phyloP scores from a whole-genome alignment of 2,329 filamentous ascomycete species.

The Fusarium sp. region DNA sequence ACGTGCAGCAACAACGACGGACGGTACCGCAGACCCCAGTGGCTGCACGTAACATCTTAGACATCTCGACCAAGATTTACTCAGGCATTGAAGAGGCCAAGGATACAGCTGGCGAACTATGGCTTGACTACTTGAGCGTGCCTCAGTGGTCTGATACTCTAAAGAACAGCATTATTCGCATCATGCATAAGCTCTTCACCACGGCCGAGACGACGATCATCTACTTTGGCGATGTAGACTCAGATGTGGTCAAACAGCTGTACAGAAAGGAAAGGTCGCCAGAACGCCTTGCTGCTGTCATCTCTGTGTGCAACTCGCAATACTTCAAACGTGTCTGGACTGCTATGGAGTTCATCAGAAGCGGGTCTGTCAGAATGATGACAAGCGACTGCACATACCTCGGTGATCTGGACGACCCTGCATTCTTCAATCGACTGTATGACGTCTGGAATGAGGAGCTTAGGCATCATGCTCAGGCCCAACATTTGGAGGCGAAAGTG shows the following conservation, averaged over 20 bases:
- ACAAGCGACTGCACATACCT: neutral
- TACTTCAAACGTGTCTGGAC: neutral
- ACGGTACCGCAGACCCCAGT: neutral
- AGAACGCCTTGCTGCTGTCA: neutral
- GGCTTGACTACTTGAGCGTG: neutral
- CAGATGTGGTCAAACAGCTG: neutral
- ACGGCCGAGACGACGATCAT: neutral
- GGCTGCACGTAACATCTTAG: neutral
- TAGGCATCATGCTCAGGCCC: neutral
- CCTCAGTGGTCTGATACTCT: neutral
- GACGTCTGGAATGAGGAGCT: neutral
- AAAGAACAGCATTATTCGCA: neutral
- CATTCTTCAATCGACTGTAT: neutral
- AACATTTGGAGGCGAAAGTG: neutral
- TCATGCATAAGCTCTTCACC: neutral
- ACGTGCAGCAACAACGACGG: neutral
- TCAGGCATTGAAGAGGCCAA: neutral
- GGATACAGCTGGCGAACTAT: neutral
- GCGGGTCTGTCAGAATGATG: neutral
- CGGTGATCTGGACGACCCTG: neutral
- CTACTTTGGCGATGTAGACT: neutral
- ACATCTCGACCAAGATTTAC: neutral
- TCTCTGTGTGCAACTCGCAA: neutral
- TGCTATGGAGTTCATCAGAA: neutral
- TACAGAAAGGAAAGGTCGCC: neutral